Evolutionary conservation across 2,329 filamentous ascomycete species (phyloP).

Genomic region (Fusarium penzigii): DNA sequence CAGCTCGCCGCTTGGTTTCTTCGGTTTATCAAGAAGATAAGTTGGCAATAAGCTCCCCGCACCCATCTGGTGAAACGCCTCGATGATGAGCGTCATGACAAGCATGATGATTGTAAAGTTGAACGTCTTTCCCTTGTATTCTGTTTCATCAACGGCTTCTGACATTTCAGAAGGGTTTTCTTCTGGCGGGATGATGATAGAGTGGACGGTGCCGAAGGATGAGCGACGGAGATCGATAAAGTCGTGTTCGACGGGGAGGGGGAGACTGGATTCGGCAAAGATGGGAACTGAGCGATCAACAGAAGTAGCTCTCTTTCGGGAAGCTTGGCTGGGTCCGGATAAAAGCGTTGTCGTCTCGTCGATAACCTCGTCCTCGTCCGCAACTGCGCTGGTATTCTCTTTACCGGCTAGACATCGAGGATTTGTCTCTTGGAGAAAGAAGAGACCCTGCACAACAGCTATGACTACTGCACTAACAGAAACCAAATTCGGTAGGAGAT

Average conservation of each 20-base stretch:
- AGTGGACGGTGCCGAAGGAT: conserved; percentile 45
- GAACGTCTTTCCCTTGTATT: conserved; percentile 30
- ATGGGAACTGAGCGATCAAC: conserved; percentile 18
- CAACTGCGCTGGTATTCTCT: conserved; percentile 1
- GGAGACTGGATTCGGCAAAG: conserved; percentile 24
- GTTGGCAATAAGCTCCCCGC: conserved; percentile 44
- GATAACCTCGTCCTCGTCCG: conserved; percentile 24
- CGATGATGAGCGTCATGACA: conserved; percentile 40
- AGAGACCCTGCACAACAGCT: conserved; percentile 63
- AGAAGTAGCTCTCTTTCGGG: conserved; percentile 16
- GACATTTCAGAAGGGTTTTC: conserved; percentile 14
- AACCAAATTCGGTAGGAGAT: conserved; percentile 44
- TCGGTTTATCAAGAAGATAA: conserved; percentile 42
- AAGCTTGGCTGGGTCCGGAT: conserved; percentile 16
- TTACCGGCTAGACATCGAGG: neutral
- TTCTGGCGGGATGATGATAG: conserved; percentile 35
- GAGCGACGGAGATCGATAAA: conserved; percentile 29
- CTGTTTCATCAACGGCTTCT: neutral
- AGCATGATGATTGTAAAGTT: conserved; percentile 40
- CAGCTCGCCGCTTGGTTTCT: conserved; percentile 22
- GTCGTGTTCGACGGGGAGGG: conserved; percentile 22
- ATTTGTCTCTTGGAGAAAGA: conserved; percentile 59
- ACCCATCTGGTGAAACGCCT: conserved; percentile 49
- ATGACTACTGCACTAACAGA: conserved; percentile 65
- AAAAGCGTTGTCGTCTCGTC: conserved; percentile 11